phyloP scores from a whole-genome alignment of 805 yeast species.

The Suhomyces sp. region DNA sequence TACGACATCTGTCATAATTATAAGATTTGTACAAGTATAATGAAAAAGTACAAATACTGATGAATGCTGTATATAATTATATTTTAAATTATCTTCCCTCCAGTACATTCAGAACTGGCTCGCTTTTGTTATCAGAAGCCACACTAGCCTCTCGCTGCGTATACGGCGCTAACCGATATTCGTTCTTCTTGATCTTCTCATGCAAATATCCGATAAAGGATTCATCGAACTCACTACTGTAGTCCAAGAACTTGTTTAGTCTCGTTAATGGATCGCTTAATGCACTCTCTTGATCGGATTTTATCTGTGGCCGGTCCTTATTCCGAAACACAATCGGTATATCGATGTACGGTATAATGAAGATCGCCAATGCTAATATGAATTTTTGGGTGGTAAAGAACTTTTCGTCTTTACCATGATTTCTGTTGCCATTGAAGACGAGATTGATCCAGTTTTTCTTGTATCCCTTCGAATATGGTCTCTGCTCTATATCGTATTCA shows the following conservation, averaged over 20 bases:
- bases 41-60: no score
- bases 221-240: conserved; percentile 9
- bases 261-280: not conserved
- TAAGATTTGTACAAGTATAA: no score
- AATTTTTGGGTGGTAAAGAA: conserved; percentile 12
- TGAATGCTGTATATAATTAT: no score
- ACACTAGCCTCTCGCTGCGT: no score
- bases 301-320: not conserved
- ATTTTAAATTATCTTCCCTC: no score
- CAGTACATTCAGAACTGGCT: no score
- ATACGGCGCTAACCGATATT: conserved; percentile 10
- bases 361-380: conserved; percentile 13
- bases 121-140: no score
- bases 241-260: conserved; percentile 5
- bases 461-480: conserved; percentile 40
- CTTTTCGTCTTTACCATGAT: conserved; percentile 15
- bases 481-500: conserved; percentile 26
- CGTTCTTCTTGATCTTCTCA: conserved; percentile 9
- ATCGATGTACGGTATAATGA: conserved; percentile 24
- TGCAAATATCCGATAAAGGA: conserved; percentile 8
- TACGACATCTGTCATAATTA: no score
- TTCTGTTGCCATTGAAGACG: conserved; percentile 24
- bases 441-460: conserved; percentile 36
- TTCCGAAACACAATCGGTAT: conserved; percentile 11
- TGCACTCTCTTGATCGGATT: not conserved